Conservation (phyloP, 1,284 basidiomycete species). For the Cutaneotrichosporon cyanovorans region DNA sequence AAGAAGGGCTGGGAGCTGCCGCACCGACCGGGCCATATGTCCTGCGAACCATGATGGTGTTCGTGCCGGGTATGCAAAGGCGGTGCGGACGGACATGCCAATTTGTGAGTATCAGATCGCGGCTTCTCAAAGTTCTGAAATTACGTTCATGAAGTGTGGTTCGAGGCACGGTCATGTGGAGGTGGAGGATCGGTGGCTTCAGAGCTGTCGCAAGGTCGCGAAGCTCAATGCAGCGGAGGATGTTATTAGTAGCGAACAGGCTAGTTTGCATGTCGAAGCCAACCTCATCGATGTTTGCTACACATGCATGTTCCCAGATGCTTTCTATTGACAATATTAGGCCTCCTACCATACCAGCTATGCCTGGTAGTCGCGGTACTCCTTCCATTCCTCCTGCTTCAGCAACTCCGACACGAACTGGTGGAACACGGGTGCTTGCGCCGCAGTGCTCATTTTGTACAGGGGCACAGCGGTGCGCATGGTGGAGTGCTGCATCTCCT, state of each 20-base stretch:
- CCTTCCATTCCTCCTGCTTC: slow-evolving; percentile 38
- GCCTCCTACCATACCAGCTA: slow-evolving; percentile 4
- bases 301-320: too few species aligned
- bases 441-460: slow-evolving; percentile 53
- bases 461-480: slow-evolving; percentile 79
- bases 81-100: slow-evolving; percentile 2
- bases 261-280: too few species aligned
- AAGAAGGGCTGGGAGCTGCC: slow-evolving; percentile 66
- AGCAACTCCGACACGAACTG: slow-evolving; percentile 52
- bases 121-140: not conserved
- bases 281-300: too few species aligned
- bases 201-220: too few species aligned
- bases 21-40: slow-evolving; percentile 86
- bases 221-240: too few species aligned
- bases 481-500: slow-evolving; percentile 81
- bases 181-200: too few species aligned
- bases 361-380: slow-evolving; percentile 37
- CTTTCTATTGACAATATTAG: not conserved
- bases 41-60: slow-evolving; percentile 95
- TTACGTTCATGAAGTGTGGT: not conserved
- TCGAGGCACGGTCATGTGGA: too few species aligned
- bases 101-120: too few species aligned
- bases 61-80: slow-evolving; percentile 46
- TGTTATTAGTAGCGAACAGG: too few species aligned
- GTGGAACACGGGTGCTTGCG: slow-evolving; percentile 65